These are phyloP conservation scores for Penicillium sp. DNA, from an alignment of 2,329 filamentous ascomycete genomes.

Conservation along the genomic window DNA sequence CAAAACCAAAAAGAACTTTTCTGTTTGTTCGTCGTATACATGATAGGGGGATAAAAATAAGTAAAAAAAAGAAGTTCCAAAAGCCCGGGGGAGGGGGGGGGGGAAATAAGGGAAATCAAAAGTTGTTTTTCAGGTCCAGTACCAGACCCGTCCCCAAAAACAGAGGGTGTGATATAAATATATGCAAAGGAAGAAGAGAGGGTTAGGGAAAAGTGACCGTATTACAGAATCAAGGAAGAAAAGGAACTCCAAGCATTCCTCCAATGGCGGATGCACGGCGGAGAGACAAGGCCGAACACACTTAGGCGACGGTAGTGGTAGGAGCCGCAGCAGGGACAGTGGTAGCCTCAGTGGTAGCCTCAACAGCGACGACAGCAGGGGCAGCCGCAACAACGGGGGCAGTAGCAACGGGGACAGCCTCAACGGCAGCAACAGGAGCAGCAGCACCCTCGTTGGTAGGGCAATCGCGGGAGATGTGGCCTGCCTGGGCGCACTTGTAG, in stretches of 20 bases:
- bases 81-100: not conserved
- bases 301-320: slow-evolving; percentile 47
- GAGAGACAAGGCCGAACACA: slow-evolving; percentile 9
- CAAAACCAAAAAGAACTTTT: slow-evolving; percentile 17
- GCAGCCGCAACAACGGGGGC: slow-evolving; percentile 34
- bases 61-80: slow-evolving; percentile 31
- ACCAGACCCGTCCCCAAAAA: slow-evolving; percentile 14
- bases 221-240: slow-evolving; percentile 27
- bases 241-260: slow-evolving; percentile 7
- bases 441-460: slow-evolving; percentile 61
- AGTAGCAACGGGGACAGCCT: slow-evolving; percentile 22
- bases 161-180: slow-evolving; percentile 31
- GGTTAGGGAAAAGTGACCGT: slow-evolving; percentile 29
- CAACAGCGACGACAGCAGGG: slow-evolving; percentile 31
- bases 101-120: slow-evolving; percentile 23
- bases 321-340: slow-evolving; percentile 35
- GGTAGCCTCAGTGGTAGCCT: slow-evolving; percentile 35
- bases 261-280: slow-evolving; percentile 9
- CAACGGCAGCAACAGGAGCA: slow-evolving; percentile 34
- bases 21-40: slow-evolving; percentile 46
- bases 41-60: slow-evolving; percentile 27
- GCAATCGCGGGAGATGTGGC: slow-evolving; percentile 95
- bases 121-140: not conserved
- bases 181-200: slow-evolving; percentile 39
- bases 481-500: slow-evolving; percentile 94